Base-by-base conservation (phyloP, 441 rosid species). In the Metrosideros polymorpha region DNA sequence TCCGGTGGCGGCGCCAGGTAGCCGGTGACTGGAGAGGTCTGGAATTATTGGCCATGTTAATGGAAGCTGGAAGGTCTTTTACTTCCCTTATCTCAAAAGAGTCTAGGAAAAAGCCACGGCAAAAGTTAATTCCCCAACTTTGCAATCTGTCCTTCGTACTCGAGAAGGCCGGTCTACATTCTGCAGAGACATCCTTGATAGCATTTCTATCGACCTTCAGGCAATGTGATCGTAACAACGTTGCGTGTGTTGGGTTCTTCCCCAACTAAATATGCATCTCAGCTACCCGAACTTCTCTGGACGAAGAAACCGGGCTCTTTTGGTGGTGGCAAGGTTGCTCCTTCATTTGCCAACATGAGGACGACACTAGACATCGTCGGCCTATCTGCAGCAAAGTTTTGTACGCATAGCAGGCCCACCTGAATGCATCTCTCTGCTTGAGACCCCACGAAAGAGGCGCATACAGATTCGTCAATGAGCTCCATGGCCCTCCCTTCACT, bases 21-120 rank as follows among this genome's bases (percentile, higher is more conserved):
- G 85, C 91, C 91, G 84, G 92, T 76, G 85, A 82, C 90, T 47
- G 89, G 54, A 56, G 90, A 24, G 25, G 85, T 19, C 89, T 88
- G 2, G 93, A 50, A 45, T 56, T 27, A 66, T 85, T 19, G 63
- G 66, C 83, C 66, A 52, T n/a, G 53, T 18, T 12, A 19, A 18
- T 18, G 43, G 76, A 32, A 32, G 25, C 25, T 17, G 3, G 42
- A 63, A 32, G 6, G 12, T 17, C 17, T 30, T 63, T 18, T n/a
- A n/a, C 76, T 8, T 63, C 76, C 76, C 76, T 8, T 25, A 18
- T 63, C 76, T 63, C 43, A 5, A 63, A 63, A 9, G 25, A 19
- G 43, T 18, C 76, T 9, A 18, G 27, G 43, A 32, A 9, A 63
- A 0, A 54, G 43, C 43, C 76, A 4, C 9, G 25, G 14, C 6